phyloP scores from a whole-genome alignment of 1,284 basidiomycete genomes.

The Pseudozyma pruni region DNA sequence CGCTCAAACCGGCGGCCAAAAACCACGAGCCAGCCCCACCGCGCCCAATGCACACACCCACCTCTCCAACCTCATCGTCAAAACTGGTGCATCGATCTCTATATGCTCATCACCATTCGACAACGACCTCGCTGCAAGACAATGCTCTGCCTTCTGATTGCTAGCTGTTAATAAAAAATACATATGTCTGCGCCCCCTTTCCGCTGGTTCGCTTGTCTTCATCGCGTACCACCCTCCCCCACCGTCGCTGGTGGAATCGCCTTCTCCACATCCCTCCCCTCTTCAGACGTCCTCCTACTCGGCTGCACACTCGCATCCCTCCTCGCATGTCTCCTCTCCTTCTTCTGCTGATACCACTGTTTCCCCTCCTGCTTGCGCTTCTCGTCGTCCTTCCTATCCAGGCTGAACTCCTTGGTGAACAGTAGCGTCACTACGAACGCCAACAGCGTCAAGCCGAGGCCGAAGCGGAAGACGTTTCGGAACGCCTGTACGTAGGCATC shows the following conservation, averaged over 20 bases:
- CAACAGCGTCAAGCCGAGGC: conserved; percentile 44
- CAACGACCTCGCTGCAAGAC: too few relatives aligned
- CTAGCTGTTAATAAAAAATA: too few relatives aligned
- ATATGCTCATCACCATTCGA: too few relatives aligned
- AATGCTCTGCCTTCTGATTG: too few relatives aligned
- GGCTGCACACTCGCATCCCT: conserved; percentile 4
- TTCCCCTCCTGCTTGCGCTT: conserved; percentile 69
- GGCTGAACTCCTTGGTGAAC: conserved; percentile 73
- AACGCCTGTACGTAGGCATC: conserved; percentile 74
- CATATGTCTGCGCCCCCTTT: too few relatives aligned
- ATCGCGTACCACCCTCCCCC: too few relatives aligned
- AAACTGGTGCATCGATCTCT: too few relatives aligned
- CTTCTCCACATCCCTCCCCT: conserved; percentile 9
- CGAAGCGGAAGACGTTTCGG: conserved; percentile 71
- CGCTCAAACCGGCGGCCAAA: too few relatives aligned
- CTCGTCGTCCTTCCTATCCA: conserved; percentile 74
- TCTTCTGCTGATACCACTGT: conserved; percentile 50
- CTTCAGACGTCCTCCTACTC: conserved; percentile 7
- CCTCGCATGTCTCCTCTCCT: conserved; percentile 20
- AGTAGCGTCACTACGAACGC: conserved; percentile 69
- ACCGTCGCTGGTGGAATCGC: background rate
- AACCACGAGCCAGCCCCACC: too few relatives aligned
- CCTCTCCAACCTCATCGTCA: too few relatives aligned
- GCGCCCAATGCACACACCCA: too few relatives aligned
- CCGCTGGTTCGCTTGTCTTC: too few relatives aligned